These are phyloP conservation scores for Senna tora DNA, from an alignment of 306 rosid genomes.

Conservation along the genomic window DNA sequence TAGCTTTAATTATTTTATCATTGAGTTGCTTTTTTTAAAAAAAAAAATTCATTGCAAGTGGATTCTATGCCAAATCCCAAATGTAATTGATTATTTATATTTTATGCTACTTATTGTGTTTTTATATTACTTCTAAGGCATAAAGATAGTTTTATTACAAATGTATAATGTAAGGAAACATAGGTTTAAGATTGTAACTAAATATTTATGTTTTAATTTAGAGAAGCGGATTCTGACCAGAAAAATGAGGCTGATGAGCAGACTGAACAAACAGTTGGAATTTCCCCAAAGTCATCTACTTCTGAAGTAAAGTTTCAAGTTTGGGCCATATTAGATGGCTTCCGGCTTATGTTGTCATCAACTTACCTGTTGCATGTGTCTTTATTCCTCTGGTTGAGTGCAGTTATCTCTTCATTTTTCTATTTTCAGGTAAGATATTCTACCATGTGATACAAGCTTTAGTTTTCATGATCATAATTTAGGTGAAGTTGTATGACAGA, in stretches of 20 bases:
- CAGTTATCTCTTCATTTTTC: conserved; percentile 92
- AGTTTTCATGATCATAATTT: conserved; percentile 21
- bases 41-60: background rate
- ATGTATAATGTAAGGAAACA: conserved; percentile 18
- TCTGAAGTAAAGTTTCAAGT: conserved; percentile 56
- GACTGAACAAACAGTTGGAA: conserved; percentile 37
- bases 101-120: background rate
- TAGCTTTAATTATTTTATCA: background rate
- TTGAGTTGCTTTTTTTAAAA: background rate
- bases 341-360: conserved; percentile 82
- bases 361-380: conserved; percentile 78
- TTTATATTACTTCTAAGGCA: background rate
- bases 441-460: conserved; percentile 19
- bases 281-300: conserved; percentile 60
- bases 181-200: conserved; percentile 19
- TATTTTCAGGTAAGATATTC: conserved; percentile 76
- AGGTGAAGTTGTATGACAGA: conserved; percentile 13
- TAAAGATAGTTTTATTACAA: background rate
- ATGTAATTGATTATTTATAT: background rate
- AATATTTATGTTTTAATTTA: conserved; percentile 41
- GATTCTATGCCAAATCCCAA: conserved; percentile 26
- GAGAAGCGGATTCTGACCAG: conserved; percentile 55
- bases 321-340: conserved; percentile 84
- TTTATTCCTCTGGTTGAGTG: conserved; percentile 89
- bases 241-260: conserved; percentile 52